Conservation (phyloP, 108 stramenopile species). For the Thalassiosira profunda region DNA sequence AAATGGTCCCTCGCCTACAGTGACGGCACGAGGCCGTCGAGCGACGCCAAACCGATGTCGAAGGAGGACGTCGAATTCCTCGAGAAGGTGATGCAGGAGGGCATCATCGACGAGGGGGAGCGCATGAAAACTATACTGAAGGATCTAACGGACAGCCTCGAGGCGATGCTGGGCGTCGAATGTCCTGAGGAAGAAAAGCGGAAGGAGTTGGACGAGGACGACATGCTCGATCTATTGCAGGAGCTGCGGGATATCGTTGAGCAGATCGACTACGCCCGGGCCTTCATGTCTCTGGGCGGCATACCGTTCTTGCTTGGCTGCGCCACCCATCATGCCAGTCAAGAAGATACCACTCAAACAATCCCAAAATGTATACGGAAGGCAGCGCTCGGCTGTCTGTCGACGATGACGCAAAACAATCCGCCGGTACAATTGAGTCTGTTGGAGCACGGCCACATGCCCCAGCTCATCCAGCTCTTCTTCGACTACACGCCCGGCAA, state of each 20-base stretch:
- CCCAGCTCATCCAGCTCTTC: conserved; percentile 58
- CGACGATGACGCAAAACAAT: conserved; percentile 85
- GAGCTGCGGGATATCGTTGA: conserved; percentile 92
- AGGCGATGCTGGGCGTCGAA: conserved; percentile 33
- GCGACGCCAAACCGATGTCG: conserved; percentile 55
- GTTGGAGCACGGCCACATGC: conserved; percentile 69
- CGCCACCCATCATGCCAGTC: conserved; percentile 28
- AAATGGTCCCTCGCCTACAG: conserved; percentile 84
- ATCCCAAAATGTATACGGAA: conserved; percentile 62
- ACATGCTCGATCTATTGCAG: conserved; percentile 69
- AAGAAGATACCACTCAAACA: background rate
- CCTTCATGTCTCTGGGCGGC: conserved; percentile 78
- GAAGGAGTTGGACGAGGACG: conserved; percentile 43
- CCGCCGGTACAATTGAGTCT: conserved; percentile 83
- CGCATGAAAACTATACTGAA: conserved; percentile 78
- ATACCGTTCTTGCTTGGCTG: conserved; percentile 77
- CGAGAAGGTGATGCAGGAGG: conserved; percentile 87
- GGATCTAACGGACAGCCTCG: conserved; percentile 63
- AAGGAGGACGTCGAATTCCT: conserved; percentile 80
- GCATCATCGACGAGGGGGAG: conserved; percentile 85
- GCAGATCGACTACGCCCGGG: conserved; percentile 89
- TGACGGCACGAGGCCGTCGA: conserved; percentile 72
- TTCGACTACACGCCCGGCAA: conserved; percentile 31
- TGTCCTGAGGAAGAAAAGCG: conserved; percentile 28
- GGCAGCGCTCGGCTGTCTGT: conserved; percentile 58